A percentile compares a stretch with the other conserved stretches of the same genome.
Evolutionary conservation across 2,329 filamentous ascomycete genomes (phyloP).

Genomic region (Aureobasidium vineae): DNA sequence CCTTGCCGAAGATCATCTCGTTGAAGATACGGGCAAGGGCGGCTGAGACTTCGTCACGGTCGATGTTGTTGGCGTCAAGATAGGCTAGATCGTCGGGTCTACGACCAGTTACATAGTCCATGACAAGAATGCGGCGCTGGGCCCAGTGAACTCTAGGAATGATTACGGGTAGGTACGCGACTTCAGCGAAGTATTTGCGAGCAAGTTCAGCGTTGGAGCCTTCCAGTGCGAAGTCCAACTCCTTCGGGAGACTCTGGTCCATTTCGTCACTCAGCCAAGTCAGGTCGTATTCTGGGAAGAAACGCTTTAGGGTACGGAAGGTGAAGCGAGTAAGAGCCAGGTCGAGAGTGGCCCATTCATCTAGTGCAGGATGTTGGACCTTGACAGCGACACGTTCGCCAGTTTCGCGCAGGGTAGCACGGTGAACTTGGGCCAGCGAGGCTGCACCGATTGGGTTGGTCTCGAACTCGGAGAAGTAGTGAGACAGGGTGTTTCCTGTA

Average conservation of each 20-base stretch:
- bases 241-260: conserved; percentile 83
- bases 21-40: conserved; percentile 92
- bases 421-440: conserved; percentile 90
- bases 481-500: conserved; percentile 72
- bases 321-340: conserved; percentile 82
- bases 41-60: conserved; percentile 92
- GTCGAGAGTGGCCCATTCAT: conserved; percentile 88
- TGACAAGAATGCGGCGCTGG: conserved; percentile 83
- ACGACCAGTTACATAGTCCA: conserved; percentile 86
- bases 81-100: conserved; percentile 87
- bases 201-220: conserved; percentile 79
- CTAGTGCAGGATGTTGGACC: conserved; percentile 86
- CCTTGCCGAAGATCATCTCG: conserved; percentile 95
- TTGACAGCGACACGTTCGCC: conserved; percentile 92
- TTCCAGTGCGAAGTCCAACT: conserved; percentile 85
- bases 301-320: conserved; percentile 83
- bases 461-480: conserved; percentile 85
- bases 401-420: conserved; percentile 76
- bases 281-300: conserved; percentile 96
- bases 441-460: conserved; percentile 82
- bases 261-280: conserved; percentile 95
- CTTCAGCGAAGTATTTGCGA: conserved; percentile 73
- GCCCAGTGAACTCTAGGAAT: conserved; percentile 91
- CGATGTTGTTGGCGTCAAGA: conserved; percentile 80
- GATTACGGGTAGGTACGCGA: conserved; percentile 74